phyloP scores from a whole-genome alignment of 768 basidiomycete species.

The Tremella fuciformis region DNA sequence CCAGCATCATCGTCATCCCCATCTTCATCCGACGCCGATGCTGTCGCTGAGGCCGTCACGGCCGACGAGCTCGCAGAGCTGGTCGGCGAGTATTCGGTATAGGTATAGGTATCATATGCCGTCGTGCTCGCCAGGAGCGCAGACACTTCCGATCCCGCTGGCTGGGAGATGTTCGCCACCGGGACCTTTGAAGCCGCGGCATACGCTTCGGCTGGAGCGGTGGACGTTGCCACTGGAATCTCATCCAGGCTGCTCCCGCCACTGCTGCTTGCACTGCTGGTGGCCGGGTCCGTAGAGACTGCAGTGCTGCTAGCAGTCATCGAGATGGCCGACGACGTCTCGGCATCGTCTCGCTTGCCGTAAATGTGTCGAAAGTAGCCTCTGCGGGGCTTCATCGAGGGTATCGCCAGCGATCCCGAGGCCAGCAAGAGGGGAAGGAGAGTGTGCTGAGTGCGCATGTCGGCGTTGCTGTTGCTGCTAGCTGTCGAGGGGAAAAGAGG shows the following conservation, averaged over 20 bases:
- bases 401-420: constrained; percentile 25
- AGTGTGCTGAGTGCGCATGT: constrained; percentile 21
- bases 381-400: constrained; percentile 12
- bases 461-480: constrained; percentile 4
- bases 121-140: constrained; percentile 32
- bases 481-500: constrained; percentile 1
- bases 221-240: constrained; percentile 29
- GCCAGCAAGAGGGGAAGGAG: constrained; percentile 38
- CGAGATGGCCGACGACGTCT: neutral
- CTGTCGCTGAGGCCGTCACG: constrained; percentile 12
- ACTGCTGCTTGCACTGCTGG: constrained; percentile 12
- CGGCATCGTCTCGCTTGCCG: constrained; percentile 19
- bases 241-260: constrained; percentile 15
- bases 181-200: neutral
- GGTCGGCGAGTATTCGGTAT: constrained; percentile 29
- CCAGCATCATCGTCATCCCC: constrained; percentile 10
- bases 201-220: constrained; percentile 3
- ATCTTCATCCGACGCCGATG: constrained; percentile 19
- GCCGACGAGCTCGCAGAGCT: constrained; percentile 3
- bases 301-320: constrained; percentile 6
- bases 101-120: constrained; percentile 38
- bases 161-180: constrained; percentile 1
- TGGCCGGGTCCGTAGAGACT: too few relatives aligned
- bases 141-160: constrained; percentile 24
- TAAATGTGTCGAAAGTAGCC: constrained; percentile 23